phyloP scores from a whole-genome alignment of 2,329 filamentous ascomycete species.

The Colletotrichum somersetense region DNA sequence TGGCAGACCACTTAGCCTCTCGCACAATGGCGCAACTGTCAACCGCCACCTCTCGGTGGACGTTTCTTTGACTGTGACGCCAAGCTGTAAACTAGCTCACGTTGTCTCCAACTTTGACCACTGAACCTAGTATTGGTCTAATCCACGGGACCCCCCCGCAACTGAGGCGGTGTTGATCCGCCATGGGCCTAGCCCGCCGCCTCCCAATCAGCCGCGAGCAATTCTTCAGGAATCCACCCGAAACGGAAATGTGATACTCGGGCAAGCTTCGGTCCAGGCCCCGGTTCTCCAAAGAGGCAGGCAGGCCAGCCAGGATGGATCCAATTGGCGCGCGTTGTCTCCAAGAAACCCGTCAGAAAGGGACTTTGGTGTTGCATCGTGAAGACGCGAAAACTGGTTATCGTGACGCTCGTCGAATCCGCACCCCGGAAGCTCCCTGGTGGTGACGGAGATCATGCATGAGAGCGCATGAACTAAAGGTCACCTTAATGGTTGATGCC shows the following conservation, averaged over 20 bases:
- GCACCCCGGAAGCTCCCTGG: background rate
- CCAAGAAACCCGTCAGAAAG: background rate
- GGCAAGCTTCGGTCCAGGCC: too few relatives aligned
- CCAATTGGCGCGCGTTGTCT: background rate
- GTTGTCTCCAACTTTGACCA: background rate
- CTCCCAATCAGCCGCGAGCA: slow-evolving; percentile 2
- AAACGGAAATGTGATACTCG: background rate
- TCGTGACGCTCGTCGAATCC: background rate
- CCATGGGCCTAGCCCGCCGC: background rate
- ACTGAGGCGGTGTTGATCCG: background rate
- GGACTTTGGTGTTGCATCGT: background rate
- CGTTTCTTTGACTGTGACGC: background rate
- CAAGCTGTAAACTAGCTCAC: background rate
- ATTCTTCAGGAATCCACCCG: background rate
- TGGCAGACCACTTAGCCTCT: too few relatives aligned
- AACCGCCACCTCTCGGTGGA: background rate
- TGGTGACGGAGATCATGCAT: too few relatives aligned
- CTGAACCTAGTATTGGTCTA: background rate
- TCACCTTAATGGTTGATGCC: too few relatives aligned
- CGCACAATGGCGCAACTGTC: background rate
- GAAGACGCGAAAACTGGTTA: background rate
- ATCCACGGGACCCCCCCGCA: background rate
- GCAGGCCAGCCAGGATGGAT: background rate
- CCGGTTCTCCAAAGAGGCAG: background rate
- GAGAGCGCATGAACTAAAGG: too few relatives aligned